A percentile compares a stretch with the other conserved stretches of the same genome.
phyloP scores from a whole-genome alignment of 2,329 filamentous ascomycete species.

The Penicillium hesseltinei region DNA sequence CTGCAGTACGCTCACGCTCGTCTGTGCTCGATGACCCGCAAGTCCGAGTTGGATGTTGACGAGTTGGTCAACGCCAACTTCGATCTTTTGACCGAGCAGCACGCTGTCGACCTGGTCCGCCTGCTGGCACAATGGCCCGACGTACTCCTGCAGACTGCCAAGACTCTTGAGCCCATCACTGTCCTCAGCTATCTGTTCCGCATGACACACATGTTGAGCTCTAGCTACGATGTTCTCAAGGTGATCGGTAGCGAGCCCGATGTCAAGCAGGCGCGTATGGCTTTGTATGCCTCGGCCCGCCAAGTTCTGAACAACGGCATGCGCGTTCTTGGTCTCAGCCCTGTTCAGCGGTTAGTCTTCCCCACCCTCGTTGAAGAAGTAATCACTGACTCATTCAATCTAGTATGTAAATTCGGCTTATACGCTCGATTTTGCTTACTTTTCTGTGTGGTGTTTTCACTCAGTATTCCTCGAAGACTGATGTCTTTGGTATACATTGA shows the following conservation, averaged over 20 bases:
- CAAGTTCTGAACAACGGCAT: slow-evolving; percentile 67
- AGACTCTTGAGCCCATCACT: slow-evolving; percentile 65
- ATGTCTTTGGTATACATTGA: slow-evolving; percentile 15
- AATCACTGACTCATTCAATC: slow-evolving; percentile 11
- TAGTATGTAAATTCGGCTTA: slow-evolving; percentile 28
- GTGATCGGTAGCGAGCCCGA: slow-evolving; percentile 60
- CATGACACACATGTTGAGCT: slow-evolving; percentile 62
- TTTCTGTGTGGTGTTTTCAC: slow-evolving; percentile 2
- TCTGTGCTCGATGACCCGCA: slow-evolving; percentile 59
- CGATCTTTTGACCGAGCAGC: slow-evolving; percentile 59
- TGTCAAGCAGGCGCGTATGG: slow-evolving; percentile 59
- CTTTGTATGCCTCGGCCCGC: slow-evolving; percentile 61
- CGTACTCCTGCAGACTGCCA: slow-evolving; percentile 60
- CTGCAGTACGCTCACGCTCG: slow-evolving; percentile 64
- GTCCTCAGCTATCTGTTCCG: slow-evolving; percentile 67
- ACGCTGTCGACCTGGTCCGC: slow-evolving; percentile 62
- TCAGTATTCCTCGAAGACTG: slow-evolving; percentile 8
- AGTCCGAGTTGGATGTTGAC: slow-evolving; percentile 49
- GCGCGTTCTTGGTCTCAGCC: slow-evolving; percentile 63
- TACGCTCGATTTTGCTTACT: neutral
- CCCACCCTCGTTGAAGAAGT: neutral
- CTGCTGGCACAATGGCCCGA: slow-evolving; percentile 65
- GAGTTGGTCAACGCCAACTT: slow-evolving; percentile 58
- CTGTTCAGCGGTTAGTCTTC: slow-evolving; percentile 55
- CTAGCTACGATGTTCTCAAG: slow-evolving; percentile 62